Conservation (phyloP, 306 rosid genomes). For the Quercus rubra region DNA sequence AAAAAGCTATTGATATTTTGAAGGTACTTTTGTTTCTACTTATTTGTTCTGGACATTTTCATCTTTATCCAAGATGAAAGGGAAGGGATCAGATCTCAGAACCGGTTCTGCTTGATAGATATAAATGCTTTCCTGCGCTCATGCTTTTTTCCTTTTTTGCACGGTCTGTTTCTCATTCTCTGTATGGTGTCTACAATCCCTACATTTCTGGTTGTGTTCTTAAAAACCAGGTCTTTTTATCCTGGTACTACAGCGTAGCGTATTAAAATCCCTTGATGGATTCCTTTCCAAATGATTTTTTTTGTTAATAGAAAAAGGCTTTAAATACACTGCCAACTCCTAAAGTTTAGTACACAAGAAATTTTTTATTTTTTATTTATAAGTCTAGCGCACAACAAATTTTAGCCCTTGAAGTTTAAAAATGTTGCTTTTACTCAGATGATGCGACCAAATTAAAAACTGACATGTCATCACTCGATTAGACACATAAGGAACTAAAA, state of each 20-base stretch:
- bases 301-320: no score
- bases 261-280: no score
- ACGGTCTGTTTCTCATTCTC: neutral
- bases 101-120: neutral
- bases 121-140: neutral
- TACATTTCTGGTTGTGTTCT: neutral
- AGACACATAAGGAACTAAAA: no score
- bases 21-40: constrained; percentile 52
- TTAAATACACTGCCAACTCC: no score
- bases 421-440: no score
- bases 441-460: no score
- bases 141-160: neutral
- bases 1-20: constrained; percentile 82
- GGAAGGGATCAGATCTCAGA: neutral
- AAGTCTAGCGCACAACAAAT: neutral
- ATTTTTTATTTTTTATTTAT: no score
- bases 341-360: no score
- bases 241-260: no score
- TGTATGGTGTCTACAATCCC: neutral
- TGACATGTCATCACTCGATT: no score
- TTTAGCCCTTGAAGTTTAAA: neutral
- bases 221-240: no score
- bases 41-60: neutral
- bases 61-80: neutral
- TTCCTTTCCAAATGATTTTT: no score